phyloP scores from a whole-genome alignment of 495 filamentous ascomycete species.

The Neurospora tetrasperma region DNA sequence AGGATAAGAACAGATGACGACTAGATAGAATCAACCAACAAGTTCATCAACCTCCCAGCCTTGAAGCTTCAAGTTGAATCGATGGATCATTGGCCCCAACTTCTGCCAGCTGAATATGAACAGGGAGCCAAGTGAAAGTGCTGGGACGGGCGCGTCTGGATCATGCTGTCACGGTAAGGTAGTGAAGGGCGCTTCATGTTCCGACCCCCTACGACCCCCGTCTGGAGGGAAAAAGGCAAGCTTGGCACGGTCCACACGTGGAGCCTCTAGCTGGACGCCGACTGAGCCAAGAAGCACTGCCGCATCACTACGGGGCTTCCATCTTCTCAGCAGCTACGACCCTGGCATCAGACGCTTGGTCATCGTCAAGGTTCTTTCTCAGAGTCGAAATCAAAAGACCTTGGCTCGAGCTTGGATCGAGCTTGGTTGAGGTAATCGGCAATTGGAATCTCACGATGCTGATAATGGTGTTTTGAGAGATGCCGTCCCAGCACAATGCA shows the following conservation, averaged over 20 bases:
- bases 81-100: not conserved
- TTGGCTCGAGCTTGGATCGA: not conserved
- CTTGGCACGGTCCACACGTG: not conserved
- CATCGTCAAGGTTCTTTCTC: not conserved
- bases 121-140: too few relatives aligned
- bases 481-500: not conserved
- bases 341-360: not conserved
- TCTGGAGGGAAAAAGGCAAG: not conserved
- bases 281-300: not conserved
- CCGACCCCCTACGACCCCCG: not conserved
- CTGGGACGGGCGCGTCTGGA: not conserved
- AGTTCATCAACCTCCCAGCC: not conserved
- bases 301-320: not conserved
- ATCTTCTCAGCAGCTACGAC: not conserved
- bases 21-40: not conserved
- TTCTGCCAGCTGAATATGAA: not conserved
- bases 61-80: not conserved
- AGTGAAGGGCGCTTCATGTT: not conserved
- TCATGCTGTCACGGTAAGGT: not conserved
- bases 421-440: not conserved
- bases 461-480: not conserved
- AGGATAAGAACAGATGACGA: not conserved
- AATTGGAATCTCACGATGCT: not conserved
- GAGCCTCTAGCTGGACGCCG: not conserved
- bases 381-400: not conserved